Evolutionary conservation across 164 flowering plant species (phyloP).

Genomic region (Saururus chinensis): DNA sequence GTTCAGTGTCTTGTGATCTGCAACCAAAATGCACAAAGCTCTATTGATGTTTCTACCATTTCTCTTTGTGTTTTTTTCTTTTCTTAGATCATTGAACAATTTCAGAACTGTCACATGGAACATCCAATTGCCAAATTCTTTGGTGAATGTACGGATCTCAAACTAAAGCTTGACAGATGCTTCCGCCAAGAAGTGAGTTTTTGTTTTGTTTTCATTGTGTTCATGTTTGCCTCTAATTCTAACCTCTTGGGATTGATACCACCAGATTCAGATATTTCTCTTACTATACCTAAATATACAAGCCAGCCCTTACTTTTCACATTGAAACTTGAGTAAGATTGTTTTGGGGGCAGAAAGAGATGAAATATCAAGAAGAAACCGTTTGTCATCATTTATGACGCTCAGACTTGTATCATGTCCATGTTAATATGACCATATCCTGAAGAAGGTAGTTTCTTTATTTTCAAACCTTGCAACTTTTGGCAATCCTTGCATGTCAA

Average conservation of each 20-base stretch:
- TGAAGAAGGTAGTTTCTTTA: background rate
- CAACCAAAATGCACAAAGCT: too few species aligned
- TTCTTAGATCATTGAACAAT: constrained; percentile 67
- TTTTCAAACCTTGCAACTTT: background rate
- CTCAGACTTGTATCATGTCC: background rate
- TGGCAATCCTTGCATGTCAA: background rate
- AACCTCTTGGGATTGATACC: background rate
- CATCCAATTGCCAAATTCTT: constrained; percentile 81
- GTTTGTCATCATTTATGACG: background rate
- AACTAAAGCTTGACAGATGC: constrained; percentile 83
- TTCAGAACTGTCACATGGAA: constrained; percentile 82
- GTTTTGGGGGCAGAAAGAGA: too few species aligned
- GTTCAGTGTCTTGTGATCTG: too few species aligned
- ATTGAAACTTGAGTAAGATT: too few species aligned
- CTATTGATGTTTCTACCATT: too few species aligned
- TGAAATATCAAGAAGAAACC: too few species aligned
- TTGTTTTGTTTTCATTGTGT: constrained; percentile 1
- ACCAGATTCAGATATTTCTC: too few species aligned
- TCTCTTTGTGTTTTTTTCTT: background rate
- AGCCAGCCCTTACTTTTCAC: too few species aligned
- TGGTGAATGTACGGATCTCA: constrained; percentile 79
- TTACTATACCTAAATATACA: too few species aligned
- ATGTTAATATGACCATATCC: background rate
- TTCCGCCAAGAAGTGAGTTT: constrained; percentile 71
- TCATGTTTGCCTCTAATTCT: background rate